Base-by-base conservation (phyloP, 1,139 yeast genomes). In the Spencermartinsiella ligniputridi region DNA sequence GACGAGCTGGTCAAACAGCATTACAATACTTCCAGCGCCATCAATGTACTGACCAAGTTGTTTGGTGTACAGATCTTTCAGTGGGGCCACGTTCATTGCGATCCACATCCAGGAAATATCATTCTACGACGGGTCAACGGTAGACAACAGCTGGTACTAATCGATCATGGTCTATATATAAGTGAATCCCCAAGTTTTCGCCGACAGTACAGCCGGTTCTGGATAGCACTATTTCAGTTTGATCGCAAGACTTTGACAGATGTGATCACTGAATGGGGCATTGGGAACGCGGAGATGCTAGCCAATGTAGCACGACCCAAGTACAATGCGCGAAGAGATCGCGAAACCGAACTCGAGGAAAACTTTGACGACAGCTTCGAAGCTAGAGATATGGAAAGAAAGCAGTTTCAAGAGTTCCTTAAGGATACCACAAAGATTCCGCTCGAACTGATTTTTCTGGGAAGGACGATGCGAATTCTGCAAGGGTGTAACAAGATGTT, bases 91-190 rank as follows among this genome's bases (percentile, higher is more conserved):
- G 80, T 85, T 13, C 94, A 85, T 61, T 79, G 89, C 42, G 95
- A 85, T 60, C 87, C 92, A 4, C 95, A 85, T 58, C 94, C 94
- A 1, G 95, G 95, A 3, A 85, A 85, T 58, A 63, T 85, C 49
- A 60, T 84, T 47, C 76, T 80, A 2, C 65, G 88, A 35, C 57
- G 67, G 22, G 63, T 66, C 21, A 47, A 56, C n/a, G 52, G 55
- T 1, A 54, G 61, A 1, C 70, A 71, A 8, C 67, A 83, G 56
- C 65, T 84, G 44, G 88, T 85, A 25, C 67, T 85, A 37, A 65
- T 85, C 39, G 95, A 85, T 58, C 94, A 84, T 60, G 95, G 94
- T 0, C 66, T 85, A 29, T 84, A 83, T 58, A 76, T 83, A 17
- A 66, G 69, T 19, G 73, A 83, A 50, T 63, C 73, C 1, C 74